Evolutionary conservation across 1,139 yeast genomes (phyloP).

Genomic region (Candida neerlandica): DNA sequence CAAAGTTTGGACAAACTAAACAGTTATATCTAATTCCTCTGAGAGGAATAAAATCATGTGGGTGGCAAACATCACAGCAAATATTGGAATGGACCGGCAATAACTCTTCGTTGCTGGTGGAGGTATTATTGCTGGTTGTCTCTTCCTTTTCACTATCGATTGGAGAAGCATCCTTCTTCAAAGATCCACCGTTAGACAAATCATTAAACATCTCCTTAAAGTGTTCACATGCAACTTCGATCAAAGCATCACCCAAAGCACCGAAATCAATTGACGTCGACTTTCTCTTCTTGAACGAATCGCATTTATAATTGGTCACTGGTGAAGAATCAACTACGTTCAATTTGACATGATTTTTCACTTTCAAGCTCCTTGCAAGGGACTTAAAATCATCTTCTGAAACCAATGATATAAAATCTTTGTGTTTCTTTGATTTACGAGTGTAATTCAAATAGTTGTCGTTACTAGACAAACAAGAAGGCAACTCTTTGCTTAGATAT

Average conservation of each 20-base stretch:
- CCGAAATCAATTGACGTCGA: conserved; percentile 21
- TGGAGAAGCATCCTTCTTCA: conserved; percentile 6
- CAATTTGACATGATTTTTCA: conserved; percentile 42
- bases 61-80: conserved; percentile 48
- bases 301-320: background rate
- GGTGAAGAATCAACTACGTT: conserved; percentile 25
- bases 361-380: conserved; percentile 48
- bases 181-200: conserved; percentile 9
- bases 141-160: conserved; percentile 3
- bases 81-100: conserved; percentile 23
- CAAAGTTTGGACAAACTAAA: conserved; percentile 55
- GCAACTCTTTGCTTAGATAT: conserved; percentile 14
- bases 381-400: conserved; percentile 45
- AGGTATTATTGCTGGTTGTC: background rate
- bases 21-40: conserved; percentile 58
- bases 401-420: conserved; percentile 43
- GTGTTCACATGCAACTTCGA: conserved; percentile 28
- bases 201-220: conserved; percentile 23
- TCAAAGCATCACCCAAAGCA: conserved; percentile 26
- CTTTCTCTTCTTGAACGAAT: conserved; percentile 14
- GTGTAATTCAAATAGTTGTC: conserved; percentile 16
- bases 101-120: background rate
- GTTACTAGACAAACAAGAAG: conserved; percentile 6
- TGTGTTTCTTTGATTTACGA: conserved; percentile 48
- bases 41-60: conserved; percentile 33